These are phyloP conservation scores for Microdochium paspali DNA, from an alignment of 2,329 filamentous ascomycete genomes.

Conservation along the genomic window DNA sequence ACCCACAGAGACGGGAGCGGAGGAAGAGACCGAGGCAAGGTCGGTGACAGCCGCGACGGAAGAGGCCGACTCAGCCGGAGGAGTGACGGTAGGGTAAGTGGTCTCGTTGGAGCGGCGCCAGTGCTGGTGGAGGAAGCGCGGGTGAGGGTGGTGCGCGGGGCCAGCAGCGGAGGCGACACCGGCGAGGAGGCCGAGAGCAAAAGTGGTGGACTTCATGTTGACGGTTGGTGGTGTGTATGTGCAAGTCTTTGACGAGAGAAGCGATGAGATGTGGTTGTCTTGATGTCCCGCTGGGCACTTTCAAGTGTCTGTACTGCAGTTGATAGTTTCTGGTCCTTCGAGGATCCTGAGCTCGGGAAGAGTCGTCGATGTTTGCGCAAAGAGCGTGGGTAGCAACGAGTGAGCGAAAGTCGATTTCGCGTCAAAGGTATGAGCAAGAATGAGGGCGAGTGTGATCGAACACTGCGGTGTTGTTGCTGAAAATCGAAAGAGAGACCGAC, in stretches of 20 bases:
- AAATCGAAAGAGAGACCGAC: conserved; percentile 17
- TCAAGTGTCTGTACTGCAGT: neutral
- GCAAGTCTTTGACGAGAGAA: neutral
- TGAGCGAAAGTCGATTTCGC: conserved; percentile 27
- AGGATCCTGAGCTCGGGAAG: conserved; percentile 13
- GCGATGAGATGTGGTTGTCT: neutral
- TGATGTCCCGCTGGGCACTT: neutral
- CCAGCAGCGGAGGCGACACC: conserved; percentile 17
- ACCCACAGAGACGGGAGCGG: conserved; percentile 1
- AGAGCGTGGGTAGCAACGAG: conserved; percentile 4
- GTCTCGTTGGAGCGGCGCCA: conserved; percentile 18
- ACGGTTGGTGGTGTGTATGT: conserved; percentile 1
- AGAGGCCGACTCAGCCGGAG: neutral
- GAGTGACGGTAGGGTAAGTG: conserved; percentile 1
- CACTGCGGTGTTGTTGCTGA: conserved; percentile 12
- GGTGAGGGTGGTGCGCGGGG: conserved; percentile 13
- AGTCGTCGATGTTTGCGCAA: conserved; percentile 13
- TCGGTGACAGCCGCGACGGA: neutral
- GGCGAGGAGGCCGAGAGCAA: conserved; percentile 21
- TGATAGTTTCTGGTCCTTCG: neutral
- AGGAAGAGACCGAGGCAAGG: neutral
- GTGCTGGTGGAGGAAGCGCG: conserved; percentile 18
- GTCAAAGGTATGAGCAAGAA: conserved; percentile 13
- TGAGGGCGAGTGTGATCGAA: conserved; percentile 14
- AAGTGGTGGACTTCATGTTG: conserved; percentile 23